These are phyloP conservation scores for Sugiyamaella valdiviana DNA, from an alignment of 805 yeast genomes.

Conservation along the genomic window DNA sequence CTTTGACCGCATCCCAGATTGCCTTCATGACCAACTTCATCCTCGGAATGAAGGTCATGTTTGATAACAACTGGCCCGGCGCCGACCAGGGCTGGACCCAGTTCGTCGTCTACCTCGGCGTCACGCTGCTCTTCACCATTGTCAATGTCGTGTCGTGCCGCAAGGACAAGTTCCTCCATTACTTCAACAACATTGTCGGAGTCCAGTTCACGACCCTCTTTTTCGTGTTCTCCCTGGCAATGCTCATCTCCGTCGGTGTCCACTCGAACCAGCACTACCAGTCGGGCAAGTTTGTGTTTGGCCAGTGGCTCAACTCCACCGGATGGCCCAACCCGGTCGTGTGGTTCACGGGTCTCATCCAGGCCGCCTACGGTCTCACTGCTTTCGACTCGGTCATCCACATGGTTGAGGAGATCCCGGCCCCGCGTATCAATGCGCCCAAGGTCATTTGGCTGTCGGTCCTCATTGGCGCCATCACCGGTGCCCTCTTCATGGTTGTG, in stretches of 20 bases:
- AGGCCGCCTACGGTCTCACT: conserved; percentile 69
- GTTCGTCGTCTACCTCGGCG: conserved; percentile 14
- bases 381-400: conserved; percentile 79
- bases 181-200: conserved; percentile 14
- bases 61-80: conserved; percentile 13
- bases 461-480: conserved; percentile 55
- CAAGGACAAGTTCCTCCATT: conserved; percentile 11
- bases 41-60: conserved; percentile 13
- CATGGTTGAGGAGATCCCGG: conserved; percentile 72
- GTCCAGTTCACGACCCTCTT: conserved; percentile 9
- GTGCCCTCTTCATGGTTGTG: conserved; percentile 65
- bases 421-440: conserved; percentile 70
- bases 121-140: conserved; percentile 8
- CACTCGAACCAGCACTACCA: conserved; percentile 12
- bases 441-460: conserved; percentile 64
- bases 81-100: conserved; percentile 10
- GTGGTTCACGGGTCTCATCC: conserved; percentile 69
- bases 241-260: conserved; percentile 14
- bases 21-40: conserved; percentile 15
- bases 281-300: conserved; percentile 15
- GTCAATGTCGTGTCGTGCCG: conserved; percentile 14
- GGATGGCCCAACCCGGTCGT: conserved; percentile 73
- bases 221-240: conserved; percentile 11
- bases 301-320: conserved; percentile 27
- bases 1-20: conserved; percentile 13